Conservation (phyloP, 75 land plant genomes). For the Cunninghamia lanceolata region DNA sequence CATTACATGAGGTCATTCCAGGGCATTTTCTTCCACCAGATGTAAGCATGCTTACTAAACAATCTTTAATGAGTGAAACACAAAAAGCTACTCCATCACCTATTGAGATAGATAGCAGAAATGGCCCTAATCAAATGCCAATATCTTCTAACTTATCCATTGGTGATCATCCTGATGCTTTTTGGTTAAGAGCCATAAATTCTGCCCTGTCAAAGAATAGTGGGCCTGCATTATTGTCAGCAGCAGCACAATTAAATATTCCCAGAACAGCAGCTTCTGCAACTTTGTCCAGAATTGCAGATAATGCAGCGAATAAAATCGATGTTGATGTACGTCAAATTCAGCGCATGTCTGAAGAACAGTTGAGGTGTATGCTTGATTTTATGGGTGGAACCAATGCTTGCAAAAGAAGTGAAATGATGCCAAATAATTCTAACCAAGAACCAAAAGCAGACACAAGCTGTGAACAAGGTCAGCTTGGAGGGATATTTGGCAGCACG, state of each 20-base stretch:
- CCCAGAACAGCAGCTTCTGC: background rate
- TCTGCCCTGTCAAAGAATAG: background rate
- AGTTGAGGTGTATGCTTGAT: constrained; percentile 8
- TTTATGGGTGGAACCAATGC: background rate
- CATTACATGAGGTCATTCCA: constrained; percentile 1
- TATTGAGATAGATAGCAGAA: background rate
- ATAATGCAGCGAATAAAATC: background rate
- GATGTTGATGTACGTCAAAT: background rate
- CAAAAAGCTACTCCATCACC: background rate
- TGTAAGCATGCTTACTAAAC: background rate
- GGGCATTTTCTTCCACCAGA: background rate
- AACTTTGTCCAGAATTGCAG: background rate
- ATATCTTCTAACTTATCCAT: constrained; percentile 1
- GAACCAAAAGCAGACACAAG: constrained; percentile 1
- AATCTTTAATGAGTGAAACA: background rate
- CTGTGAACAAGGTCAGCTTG: constrained; percentile 10
- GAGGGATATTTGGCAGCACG: constrained; percentile 3
- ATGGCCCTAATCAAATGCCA: background rate
- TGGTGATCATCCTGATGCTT: constrained; percentile 12
- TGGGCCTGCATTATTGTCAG: constrained; percentile 11
- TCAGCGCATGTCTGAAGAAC: constrained; percentile 5
- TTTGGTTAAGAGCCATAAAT: constrained; percentile 12
- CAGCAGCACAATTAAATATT: constrained; percentile 7
- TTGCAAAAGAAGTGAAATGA: constrained; percentile 1
- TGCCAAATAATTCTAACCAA: background rate